These are phyloP conservation scores for Trichoderma gracile DNA, from an alignment of 2,329 filamentous ascomycete species.

Conservation along the genomic window DNA sequence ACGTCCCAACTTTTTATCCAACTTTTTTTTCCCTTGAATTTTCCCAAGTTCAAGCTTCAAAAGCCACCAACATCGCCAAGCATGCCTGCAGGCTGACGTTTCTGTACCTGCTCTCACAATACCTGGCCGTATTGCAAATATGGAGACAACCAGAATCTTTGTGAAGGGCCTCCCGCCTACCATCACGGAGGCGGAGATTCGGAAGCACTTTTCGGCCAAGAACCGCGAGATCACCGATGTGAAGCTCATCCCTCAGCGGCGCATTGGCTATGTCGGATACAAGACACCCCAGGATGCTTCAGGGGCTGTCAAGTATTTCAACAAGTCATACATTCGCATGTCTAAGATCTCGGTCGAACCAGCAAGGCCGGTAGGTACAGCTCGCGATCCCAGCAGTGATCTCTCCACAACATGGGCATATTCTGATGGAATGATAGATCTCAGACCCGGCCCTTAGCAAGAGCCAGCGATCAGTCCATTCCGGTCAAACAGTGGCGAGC, in stretches of 20 bases:
- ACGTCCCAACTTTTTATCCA: conserved; percentile 9
- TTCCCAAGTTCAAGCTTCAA: conserved; percentile 4
- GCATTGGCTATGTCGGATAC: conserved; percentile 96
- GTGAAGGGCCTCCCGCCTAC: conserved; percentile 83
- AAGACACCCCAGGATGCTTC: conserved; percentile 77
- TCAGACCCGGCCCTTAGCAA: conserved; percentile 46
- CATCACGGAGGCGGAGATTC: conserved; percentile 81
- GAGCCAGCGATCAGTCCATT: conserved; percentile 34
- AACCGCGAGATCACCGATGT: conserved; percentile 82
- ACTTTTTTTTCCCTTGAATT: conserved; percentile 17
- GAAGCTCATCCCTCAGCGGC: conserved; percentile 83
- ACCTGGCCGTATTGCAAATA: conserved; percentile 33
- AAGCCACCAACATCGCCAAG: neutral
- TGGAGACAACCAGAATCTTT: conserved; percentile 69
- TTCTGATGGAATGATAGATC: conserved; percentile 47
- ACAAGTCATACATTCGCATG: conserved; percentile 93
- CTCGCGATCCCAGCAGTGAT: conserved; percentile 11
- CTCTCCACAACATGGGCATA: conserved; percentile 28
- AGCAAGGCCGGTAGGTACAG: conserved; percentile 68
- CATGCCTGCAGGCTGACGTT: conserved; percentile 4
- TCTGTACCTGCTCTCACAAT: neutral
- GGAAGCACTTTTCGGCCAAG: conserved; percentile 78
- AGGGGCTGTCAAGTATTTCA: conserved; percentile 89
- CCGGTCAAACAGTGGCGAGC: conserved; percentile 29
- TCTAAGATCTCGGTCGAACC: conserved; percentile 89